phyloP scores from a whole-genome alignment of 2,329 filamentous ascomycete genomes.

The Aureobasidium leucospermi region DNA sequence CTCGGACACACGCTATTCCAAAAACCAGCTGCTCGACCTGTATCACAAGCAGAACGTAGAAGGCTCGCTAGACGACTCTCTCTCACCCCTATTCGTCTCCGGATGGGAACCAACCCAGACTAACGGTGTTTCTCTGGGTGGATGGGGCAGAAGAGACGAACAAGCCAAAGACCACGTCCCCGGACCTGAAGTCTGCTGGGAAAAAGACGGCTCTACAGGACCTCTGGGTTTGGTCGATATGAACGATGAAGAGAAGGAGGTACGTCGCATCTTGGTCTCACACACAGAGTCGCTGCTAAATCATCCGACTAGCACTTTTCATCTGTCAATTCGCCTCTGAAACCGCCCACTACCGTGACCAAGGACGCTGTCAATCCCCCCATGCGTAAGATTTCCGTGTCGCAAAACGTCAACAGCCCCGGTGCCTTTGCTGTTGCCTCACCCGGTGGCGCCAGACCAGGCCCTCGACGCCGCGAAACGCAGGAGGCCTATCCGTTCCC shows the following conservation, averaged over 20 bases:
- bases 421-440: slow-evolving; percentile 64
- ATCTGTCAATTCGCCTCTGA: slow-evolving; percentile 90
- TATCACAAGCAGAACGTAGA: slow-evolving; percentile 55
- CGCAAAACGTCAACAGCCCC: slow-evolving; percentile 54
- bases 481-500: slow-evolving; percentile 58
- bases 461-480: slow-evolving; percentile 76
- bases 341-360: slow-evolving; percentile 61
- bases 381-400: slow-evolving; percentile 75
- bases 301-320: slow-evolving; percentile 59
- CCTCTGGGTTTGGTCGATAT: slow-evolving; percentile 69
- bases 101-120: slow-evolving; percentile 72
- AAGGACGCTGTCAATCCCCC: slow-evolving; percentile 57
- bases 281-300: slow-evolving; percentile 12
- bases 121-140: slow-evolving; percentile 51
- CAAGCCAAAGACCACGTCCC: slow-evolving; percentile 60
- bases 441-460: slow-evolving; percentile 65
- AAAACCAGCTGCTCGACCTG: slow-evolving; percentile 70
- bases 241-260: slow-evolving; percentile 60
- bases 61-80: slow-evolving; percentile 55
- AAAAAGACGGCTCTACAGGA: slow-evolving; percentile 58
- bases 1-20: slow-evolving; percentile 59
- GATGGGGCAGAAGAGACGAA: slow-evolving; percentile 71
- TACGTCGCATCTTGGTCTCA: slow-evolving; percentile 25
- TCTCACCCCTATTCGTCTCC: slow-evolving; percentile 62
- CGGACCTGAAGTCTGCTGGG: slow-evolving; percentile 92